These are phyloP conservation scores for Borovskyia barvae DNA, from an alignment of 208 protist species.

Conservation along the genomic window DNA sequence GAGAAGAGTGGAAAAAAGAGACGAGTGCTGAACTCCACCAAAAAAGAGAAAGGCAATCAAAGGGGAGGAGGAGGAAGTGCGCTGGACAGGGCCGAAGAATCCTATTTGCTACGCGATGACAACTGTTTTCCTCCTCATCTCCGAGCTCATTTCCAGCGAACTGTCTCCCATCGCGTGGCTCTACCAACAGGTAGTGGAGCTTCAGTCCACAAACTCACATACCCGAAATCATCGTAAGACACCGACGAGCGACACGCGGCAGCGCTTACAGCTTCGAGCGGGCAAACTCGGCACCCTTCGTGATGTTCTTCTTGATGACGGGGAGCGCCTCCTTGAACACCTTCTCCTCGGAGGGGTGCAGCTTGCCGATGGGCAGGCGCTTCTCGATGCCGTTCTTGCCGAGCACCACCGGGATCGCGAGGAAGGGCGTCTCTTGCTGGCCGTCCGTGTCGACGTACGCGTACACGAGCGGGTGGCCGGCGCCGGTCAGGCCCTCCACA, in stretches of 20 bases:
- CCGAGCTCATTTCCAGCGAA: too few relatives aligned
- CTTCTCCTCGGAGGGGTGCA: slow-evolving; percentile 43
- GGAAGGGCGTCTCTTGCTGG: slow-evolving; percentile 54
- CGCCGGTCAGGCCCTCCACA: slow-evolving; percentile 66
- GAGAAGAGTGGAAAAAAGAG: too few relatives aligned
- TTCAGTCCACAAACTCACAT: too few relatives aligned
- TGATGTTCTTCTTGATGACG: slow-evolving; percentile 79
- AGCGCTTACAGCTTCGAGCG: slow-evolving; percentile 68
- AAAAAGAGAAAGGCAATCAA: too few relatives aligned
- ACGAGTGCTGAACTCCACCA: too few relatives aligned
- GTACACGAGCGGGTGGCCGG: slow-evolving; percentile 63
- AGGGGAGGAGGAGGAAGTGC: too few relatives aligned
- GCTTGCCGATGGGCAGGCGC: slow-evolving; percentile 69
- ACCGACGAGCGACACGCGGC: background rate
- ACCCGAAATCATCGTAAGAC: too few relatives aligned
- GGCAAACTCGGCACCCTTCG: slow-evolving; percentile 66
- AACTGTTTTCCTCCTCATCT: too few relatives aligned
- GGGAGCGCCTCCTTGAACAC: slow-evolving; percentile 33
- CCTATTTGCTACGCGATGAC: too few relatives aligned
- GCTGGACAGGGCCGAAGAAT: too few relatives aligned
- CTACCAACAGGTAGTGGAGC: too few relatives aligned
- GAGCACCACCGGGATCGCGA: slow-evolving; percentile 77
- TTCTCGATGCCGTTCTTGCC: slow-evolving; percentile 73
- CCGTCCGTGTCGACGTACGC: slow-evolving; percentile 85
- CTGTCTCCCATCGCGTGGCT: too few relatives aligned